Evolutionary conservation across 495 filamentous ascomycete genomes (phyloP).

Genomic region (Symbiotaphrina buchneri): DNA sequence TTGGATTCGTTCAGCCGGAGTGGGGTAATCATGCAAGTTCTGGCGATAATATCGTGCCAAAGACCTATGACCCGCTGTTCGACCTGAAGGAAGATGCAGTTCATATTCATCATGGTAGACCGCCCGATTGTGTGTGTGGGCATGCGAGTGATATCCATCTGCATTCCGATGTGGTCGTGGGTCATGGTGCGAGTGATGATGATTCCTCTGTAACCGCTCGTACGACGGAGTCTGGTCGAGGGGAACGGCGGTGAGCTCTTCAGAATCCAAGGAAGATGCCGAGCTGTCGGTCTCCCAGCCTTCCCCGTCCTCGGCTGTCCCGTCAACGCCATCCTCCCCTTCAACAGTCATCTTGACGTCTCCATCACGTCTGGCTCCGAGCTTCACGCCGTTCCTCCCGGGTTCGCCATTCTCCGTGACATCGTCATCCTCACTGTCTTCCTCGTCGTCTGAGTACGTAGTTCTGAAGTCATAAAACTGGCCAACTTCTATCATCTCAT

Average conservation of each 20-base stretch:
- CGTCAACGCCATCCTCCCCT: slow-evolving; percentile 12
- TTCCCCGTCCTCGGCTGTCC: slow-evolving; percentile 28
- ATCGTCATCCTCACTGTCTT: slow-evolving; percentile 22
- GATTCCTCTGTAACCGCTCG: slow-evolving; percentile 33
- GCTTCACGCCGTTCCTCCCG: slow-evolving; percentile 9
- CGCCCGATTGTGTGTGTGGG: slow-evolving; percentile 29
- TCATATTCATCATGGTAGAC: slow-evolving; percentile 82
- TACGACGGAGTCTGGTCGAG: slow-evolving; percentile 39
- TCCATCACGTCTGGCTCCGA: slow-evolving; percentile 6
- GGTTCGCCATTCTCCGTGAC: slow-evolving; percentile 10
- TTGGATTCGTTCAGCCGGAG: slow-evolving; percentile 42
- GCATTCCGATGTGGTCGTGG: slow-evolving; percentile 39
- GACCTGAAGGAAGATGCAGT: slow-evolving; percentile 78
- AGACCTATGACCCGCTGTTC: slow-evolving; percentile 76
- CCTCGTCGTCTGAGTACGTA: slow-evolving; percentile 71
- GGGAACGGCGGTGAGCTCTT: slow-evolving; percentile 48
- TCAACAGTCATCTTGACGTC: slow-evolving; percentile 6
- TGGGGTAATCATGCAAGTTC: slow-evolving; percentile 68
- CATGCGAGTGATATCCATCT: slow-evolving; percentile 56
- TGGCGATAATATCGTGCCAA: slow-evolving; percentile 74
- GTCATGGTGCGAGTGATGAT: slow-evolving; percentile 38
- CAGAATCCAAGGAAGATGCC: slow-evolving; percentile 58
- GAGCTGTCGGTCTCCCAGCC: slow-evolving; percentile 90
- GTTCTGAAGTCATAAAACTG: slow-evolving; percentile 94
- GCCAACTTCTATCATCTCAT: slow-evolving; percentile 87